These are phyloP conservation scores for Xylariomycetidae sp. DNA, from an alignment of 2,329 filamentous ascomycete species.

Conservation along the genomic window DNA sequence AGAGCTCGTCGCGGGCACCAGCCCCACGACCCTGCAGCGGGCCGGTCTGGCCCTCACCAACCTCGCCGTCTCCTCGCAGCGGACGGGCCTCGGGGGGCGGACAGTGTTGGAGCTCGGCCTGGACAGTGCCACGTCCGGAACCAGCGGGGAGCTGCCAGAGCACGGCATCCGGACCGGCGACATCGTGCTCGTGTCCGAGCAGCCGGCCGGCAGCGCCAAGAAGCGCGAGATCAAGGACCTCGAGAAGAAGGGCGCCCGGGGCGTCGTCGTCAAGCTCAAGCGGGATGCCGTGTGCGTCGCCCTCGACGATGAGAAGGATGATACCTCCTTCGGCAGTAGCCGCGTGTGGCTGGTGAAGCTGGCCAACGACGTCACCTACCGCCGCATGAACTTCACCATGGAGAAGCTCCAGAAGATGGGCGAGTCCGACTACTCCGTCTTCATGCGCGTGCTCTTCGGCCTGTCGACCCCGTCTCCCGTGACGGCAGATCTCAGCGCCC, in stretches of 20 bases:
- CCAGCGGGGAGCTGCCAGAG: conserved; percentile 56
- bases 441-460: conserved; percentile 61
- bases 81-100: conserved; percentile 88
- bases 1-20: conserved; percentile 60
- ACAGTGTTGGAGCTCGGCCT: conserved; percentile 76
- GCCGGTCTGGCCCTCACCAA: conserved; percentile 78
- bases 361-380: conserved; percentile 64
- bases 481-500: conserved; percentile 33
- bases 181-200: conserved; percentile 71
- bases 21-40: conserved; percentile 65
- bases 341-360: conserved; percentile 63
- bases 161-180: conserved; percentile 74
- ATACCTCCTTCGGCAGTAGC: conserved; percentile 35
- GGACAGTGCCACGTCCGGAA: conserved; percentile 59
- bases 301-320: conserved; percentile 58
- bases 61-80: conserved; percentile 67
- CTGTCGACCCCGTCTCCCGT: conserved; percentile 48
- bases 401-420: conserved; percentile 53
- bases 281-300: conserved; percentile 60
- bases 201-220: conserved; percentile 66
- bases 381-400: conserved; percentile 62
- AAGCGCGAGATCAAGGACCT: conserved; percentile 69
- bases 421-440: conserved; percentile 53
- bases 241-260: conserved; percentile 62
- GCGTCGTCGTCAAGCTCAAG: conserved; percentile 64